These are phyloP conservation scores for Phytopythium mirpurense DNA, from an alignment of 352 stramenopile genomes.

Conservation along the genomic window DNA sequence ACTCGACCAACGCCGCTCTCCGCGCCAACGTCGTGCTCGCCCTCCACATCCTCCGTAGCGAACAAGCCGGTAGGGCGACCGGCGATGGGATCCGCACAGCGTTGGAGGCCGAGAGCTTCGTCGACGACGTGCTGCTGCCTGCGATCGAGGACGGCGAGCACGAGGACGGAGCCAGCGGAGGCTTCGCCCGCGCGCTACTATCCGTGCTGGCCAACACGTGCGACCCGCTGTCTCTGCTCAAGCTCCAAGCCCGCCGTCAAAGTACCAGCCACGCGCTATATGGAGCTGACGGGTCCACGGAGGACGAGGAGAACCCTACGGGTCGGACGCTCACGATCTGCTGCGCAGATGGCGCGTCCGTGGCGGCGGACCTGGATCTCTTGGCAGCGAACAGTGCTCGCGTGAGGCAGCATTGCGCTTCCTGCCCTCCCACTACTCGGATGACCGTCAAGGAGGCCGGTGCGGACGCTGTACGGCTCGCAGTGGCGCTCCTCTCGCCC, in stretches of 20 bases:
- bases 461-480: not conserved
- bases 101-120: conserved; percentile 16
- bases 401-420: not conserved
- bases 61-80: not conserved
- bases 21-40: conserved; percentile 40
- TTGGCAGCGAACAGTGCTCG: not conserved
- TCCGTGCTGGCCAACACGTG: conserved; percentile 14
- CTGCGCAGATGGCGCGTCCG: not conserved
- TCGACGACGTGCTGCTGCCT: conserved; percentile 14
- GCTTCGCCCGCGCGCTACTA: conserved; percentile 21
- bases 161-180: conserved; percentile 6
- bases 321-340: not conserved
- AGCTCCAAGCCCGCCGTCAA: conserved; percentile 11
- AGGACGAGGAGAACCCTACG: not conserved
- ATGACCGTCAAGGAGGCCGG: not conserved
- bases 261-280: conserved; percentile 2
- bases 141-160: conserved; percentile 10
- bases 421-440: no score
- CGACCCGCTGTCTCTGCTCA: conserved; percentile 35
- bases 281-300: not conserved
- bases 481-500: not conserved
- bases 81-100: conserved; percentile 13
- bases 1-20: conserved; percentile 32
- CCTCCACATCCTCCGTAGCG: conserved; percentile 21
- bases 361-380: not conserved